Evolutionary conservation across 495 filamentous ascomycete genomes (phyloP).

Genomic region (Hypoxylon intermedium): DNA sequence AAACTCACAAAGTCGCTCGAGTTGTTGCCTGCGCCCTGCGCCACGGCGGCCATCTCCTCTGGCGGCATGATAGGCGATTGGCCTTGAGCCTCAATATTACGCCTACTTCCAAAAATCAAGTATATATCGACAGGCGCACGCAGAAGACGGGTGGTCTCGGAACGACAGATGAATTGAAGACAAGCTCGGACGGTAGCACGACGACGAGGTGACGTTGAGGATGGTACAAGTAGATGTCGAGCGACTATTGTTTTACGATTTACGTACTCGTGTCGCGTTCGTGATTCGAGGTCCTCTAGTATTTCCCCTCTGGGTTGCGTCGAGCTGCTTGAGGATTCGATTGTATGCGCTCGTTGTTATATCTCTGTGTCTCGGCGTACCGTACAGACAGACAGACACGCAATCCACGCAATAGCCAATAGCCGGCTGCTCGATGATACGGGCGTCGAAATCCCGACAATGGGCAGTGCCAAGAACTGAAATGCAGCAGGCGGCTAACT

Average conservation of each 20-base stretch:
- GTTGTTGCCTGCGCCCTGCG: conserved; percentile 53
- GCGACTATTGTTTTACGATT: conserved; percentile 27
- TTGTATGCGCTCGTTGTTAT: conserved; percentile 34
- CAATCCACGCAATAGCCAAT: conserved; percentile 33
- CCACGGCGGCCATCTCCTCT: conserved; percentile 47
- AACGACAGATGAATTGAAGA: conserved; percentile 2
- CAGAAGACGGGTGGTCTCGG: conserved; percentile 13
- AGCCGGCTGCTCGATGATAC: conserved; percentile 19
- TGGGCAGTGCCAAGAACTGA: conserved; percentile 25
- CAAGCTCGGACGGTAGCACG: conserved; percentile 23
- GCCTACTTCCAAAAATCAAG: conserved; percentile 1
- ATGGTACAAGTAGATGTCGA: conserved; percentile 28
- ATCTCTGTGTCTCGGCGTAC: conserved; percentile 27
- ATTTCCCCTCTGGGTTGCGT: conserved; percentile 29
- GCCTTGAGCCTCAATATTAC: conserved; percentile 19
- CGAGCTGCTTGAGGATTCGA: conserved; percentile 20
- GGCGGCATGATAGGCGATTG: conserved; percentile 51
- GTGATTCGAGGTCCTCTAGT: conserved; percentile 24
- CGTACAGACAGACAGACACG: conserved; percentile 32
- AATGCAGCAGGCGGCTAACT: conserved; percentile 13
- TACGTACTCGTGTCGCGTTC: conserved; percentile 34
- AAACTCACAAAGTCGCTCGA: conserved; percentile 60
- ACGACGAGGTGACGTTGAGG: conserved; percentile 18
- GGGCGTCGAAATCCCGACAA: conserved; percentile 30
- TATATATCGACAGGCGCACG: conserved; percentile 32